Conservation (phyloP, 768 basidiomycete genomes). For the Trametes gibbosa region DNA sequence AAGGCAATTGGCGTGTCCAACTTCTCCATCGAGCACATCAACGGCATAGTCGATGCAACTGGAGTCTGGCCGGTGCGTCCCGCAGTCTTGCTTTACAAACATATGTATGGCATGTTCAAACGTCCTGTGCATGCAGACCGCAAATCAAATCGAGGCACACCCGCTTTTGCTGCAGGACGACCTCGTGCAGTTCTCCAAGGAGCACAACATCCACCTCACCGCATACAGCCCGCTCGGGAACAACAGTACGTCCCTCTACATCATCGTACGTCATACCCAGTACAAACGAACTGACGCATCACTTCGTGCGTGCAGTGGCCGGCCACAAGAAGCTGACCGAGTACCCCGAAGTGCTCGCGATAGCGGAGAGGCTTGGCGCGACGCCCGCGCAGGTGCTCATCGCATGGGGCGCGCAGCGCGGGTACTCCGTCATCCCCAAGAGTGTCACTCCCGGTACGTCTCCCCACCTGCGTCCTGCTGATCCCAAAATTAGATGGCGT, state of each 20-base stretch:
- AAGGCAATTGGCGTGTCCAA: conserved; percentile 79
- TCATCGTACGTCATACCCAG: too few species aligned
- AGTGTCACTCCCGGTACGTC: conserved; percentile 56
- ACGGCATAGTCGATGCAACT: conserved; percentile 66
- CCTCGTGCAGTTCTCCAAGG: conserved; percentile 64
- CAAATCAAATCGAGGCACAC: conserved; percentile 84
- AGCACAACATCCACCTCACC: conserved; percentile 69
- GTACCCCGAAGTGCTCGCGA: conserved; percentile 53
- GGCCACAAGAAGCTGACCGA: conserved; percentile 69
- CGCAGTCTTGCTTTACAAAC: neutral
- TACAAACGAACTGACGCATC: neutral
- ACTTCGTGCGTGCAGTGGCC: conserved; percentile 39
- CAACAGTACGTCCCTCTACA: conserved; percentile 50
- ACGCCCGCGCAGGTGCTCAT: conserved; percentile 81
- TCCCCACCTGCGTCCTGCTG: neutral
- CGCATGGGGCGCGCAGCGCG: conserved; percentile 75
- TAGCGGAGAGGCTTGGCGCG: conserved; percentile 61
- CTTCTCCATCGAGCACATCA: conserved; percentile 63
- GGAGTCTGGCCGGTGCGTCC: conserved; percentile 64
- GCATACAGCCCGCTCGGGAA: conserved; percentile 76
- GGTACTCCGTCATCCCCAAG: conserved; percentile 85
- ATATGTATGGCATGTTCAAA: neutral
- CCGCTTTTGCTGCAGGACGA: conserved; percentile 76
- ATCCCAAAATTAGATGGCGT: too few species aligned
- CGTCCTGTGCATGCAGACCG: conserved; percentile 36